Evolutionary conservation across 306 rosid genomes (phyloP), one percentile per base, ranked within the genome.

Genomic region (Ziziphus jujuba): DNA sequence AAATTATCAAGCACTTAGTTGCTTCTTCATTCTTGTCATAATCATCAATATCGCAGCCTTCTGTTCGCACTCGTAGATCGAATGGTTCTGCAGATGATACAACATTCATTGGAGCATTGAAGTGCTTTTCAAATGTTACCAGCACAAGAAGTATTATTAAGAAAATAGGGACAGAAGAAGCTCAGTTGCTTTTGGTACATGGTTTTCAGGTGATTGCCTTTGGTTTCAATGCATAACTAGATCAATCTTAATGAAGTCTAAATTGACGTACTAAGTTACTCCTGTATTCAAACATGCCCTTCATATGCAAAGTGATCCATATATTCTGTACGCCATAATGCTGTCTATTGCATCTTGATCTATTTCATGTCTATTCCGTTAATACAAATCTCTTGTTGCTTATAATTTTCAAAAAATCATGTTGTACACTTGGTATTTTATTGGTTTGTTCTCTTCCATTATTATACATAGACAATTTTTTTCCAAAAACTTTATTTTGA

Each of bases 141-240:
- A 69, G 80, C 66, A 73, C 88, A 34, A 92, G 80, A 87, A 77
- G 73, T 80, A 79, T 82, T 62, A 61, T 77, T 2, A 92, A 90
- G 66, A 92, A 86, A 82, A 79, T 86, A 53, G 86, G 92, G 57
- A 48, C 70, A 56, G 84, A 87, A 69, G 64, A 74, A 53, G 72
- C 74, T 69, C 96, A 87, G 81, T 79, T 89, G 66, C 92, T 92
- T 62, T 62, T 92, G 72, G 97, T 85, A 70, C 97, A 89, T 69
- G 97, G 97, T 57, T 86, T 86, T 83, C 90, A 84, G 98, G 98
- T 92, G 79, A 79, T 70, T 77, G 43, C 45, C 63, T 55, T 38
- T 58, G 19, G 61, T 66, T 55, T 48, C 58, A 31, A 54, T 51
- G 40, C 24, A 34, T 56, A 51, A 65, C 11, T 58, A 20, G 35